phyloP scores from a whole-genome alignment of 345 rosid species.

The Microthlaspi erraticum region DNA sequence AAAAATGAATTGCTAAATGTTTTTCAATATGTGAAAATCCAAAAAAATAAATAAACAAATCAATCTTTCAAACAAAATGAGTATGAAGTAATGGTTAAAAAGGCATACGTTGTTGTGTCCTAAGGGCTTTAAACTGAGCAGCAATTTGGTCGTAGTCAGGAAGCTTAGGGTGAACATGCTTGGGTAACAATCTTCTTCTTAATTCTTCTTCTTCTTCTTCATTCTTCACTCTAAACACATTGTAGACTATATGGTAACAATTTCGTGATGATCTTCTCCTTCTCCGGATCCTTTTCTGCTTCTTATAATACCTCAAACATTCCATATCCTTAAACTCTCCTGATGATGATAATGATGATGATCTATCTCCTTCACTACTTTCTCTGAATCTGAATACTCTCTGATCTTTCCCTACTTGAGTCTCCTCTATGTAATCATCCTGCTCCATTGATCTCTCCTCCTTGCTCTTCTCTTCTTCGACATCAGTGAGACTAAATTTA shows the following conservation, averaged over 20 bases:
- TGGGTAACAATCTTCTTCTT: slow-evolving; percentile 34
- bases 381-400: slow-evolving; percentile 38
- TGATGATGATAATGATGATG: slow-evolving; percentile 16
- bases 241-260: slow-evolving; percentile 41
- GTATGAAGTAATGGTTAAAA: slow-evolving; percentile 15
- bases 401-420: slow-evolving; percentile 33
- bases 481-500: slow-evolving; percentile 25
- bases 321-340: slow-evolving; percentile 25
- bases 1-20: not conserved
- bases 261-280: slow-evolving; percentile 31
- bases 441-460: slow-evolving; percentile 23
- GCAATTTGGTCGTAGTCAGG: slow-evolving; percentile 85
- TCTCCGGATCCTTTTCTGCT: not conserved
- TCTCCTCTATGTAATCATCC: slow-evolving; percentile 37
- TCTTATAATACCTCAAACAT: slow-evolving; percentile 31
- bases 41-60: not conserved
- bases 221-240: slow-evolving; percentile 40
- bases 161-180: slow-evolving; percentile 86
- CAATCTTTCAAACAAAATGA: not conserved
- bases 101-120: slow-evolving; percentile 24
- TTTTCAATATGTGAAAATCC: not conserved
- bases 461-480: slow-evolving; percentile 36
- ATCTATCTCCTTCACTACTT: slow-evolving; percentile 38
- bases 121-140: slow-evolving; percentile 56
- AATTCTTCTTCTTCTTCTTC: slow-evolving; percentile 31